Evolutionary conservation across 208 protist genomes (phyloP), one percentile per base, ranked within the genome.

Genomic region (Crithidia mellificae): DNA sequence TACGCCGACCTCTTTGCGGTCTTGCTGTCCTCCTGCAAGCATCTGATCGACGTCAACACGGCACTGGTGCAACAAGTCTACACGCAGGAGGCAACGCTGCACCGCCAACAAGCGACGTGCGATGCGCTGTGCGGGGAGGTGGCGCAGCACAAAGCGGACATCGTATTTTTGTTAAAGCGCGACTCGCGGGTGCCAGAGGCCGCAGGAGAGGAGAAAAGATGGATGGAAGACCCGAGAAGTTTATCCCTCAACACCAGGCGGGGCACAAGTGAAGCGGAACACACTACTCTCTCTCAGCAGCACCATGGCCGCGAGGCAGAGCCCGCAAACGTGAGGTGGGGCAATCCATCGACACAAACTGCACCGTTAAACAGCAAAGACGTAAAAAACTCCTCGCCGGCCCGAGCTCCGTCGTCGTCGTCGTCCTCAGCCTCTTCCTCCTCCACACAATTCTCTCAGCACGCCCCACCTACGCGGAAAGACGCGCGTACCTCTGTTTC

Each of bases 1-100:
- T 87, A 90, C 62, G 81, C 77, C 6, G 87, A 93, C 44, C 56
- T 93, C 8, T 88, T 93, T 52, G 77, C 73, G 15, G 81, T 90
- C 12, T 58, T 93, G 4, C 75, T 93, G 30, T 84, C 81, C 20
- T 84, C 82, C 2, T 82, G 74, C 43, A 84, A 81, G 20, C 81
- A 90, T 43, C 49, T 93, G 9, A 77, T 93, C 20, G 81, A 88
- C 53, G 53, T 79, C 50, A 74, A 64, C 56, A 38, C 38, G 38
- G 22, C 44, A 9, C 68, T 74, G 17, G 58, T 67, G 19, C 58
- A 44, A 25, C 68, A 67, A 46, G 63, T 65, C 20, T 32, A 54
- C 30, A 20, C 47, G 12, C 52, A 68, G 9, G 56, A 62, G 8
- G 41, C n/a, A 17, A n/a, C 20, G 19, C 22, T 58, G 47, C 51